Percentiles rank a stretch among this genome's conserved stretches.
These are phyloP conservation scores for Sporisorium graminicola DNA, from an alignment of 1,284 basidiomycete genomes.

Conservation along the genomic window DNA sequence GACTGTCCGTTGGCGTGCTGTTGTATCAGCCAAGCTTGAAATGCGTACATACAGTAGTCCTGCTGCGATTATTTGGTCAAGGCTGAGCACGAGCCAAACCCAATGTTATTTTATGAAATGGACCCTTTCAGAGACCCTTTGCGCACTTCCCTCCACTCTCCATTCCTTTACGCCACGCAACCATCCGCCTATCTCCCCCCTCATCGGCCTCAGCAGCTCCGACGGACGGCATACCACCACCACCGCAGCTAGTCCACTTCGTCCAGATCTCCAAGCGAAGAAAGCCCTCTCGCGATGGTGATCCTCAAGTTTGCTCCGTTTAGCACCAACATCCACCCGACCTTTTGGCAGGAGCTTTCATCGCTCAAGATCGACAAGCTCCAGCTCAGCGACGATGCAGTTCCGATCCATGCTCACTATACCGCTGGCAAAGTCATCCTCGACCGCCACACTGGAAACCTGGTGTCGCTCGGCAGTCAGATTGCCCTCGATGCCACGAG, in stretches of 20 bases:
- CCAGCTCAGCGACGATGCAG: constrained; percentile 81
- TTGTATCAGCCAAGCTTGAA: too few relatives aligned
- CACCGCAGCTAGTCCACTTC: background rate
- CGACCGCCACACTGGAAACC: constrained; percentile 78
- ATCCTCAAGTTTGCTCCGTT: constrained; percentile 87
- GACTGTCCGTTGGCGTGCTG: too few relatives aligned
- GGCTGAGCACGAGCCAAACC: constrained; percentile 28
- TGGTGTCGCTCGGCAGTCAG: constrained; percentile 57
- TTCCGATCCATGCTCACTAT: constrained; percentile 79
- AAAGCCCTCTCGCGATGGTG: constrained; percentile 13
- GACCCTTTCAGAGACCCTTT: constrained; percentile 34
- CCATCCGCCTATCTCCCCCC: constrained; percentile 2
- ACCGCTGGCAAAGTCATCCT: constrained; percentile 78
- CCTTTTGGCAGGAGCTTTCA: constrained; percentile 93
- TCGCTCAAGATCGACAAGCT: constrained; percentile 90
- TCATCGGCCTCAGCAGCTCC: background rate
- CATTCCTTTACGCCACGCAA: constrained; percentile 6
- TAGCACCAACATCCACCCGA: constrained; percentile 85
- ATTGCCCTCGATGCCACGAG: constrained; percentile 68
- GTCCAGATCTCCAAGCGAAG: background rate
- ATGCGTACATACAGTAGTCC: background rate
- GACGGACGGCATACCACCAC: background rate
- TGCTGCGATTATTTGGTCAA: background rate
- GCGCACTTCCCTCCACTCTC: background rate
- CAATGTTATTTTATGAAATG: background rate